phyloP scores from a whole-genome alignment of 129 eudicot species.

The Ambrosia trifida region DNA sequence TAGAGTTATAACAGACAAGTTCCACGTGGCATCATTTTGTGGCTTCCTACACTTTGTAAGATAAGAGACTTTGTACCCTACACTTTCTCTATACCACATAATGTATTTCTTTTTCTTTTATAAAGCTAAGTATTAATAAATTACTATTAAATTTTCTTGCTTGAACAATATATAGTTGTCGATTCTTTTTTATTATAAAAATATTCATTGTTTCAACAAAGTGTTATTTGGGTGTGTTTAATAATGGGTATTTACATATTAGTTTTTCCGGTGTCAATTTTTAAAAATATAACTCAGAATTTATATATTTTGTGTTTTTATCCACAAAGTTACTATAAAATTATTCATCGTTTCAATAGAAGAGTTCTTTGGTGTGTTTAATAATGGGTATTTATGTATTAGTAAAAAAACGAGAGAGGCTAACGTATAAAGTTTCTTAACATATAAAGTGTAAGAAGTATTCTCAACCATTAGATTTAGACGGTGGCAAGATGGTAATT shows the following conservation, averaged over 20 bases:
- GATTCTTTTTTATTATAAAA: background rate
- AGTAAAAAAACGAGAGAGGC: too few relatives aligned
- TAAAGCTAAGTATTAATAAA: background rate
- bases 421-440: too few relatives aligned
- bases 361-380: background rate
- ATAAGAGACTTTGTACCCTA: too few relatives aligned
- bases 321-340: background rate
- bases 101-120: background rate
- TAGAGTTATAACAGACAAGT: too few relatives aligned
- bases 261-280: background rate
- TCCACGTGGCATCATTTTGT: too few relatives aligned
- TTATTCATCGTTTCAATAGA: background rate
- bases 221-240: slow-evolving; percentile 1
- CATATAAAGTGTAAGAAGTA: too few relatives aligned
- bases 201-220: background rate
- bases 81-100: slow-evolving; percentile 10
- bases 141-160: background rate
- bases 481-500: too few relatives aligned
- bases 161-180: slow-evolving; percentile 1
- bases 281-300: background rate
- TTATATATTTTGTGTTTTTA: background rate
- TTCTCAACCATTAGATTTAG: too few relatives aligned
- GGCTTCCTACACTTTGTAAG: too few relatives aligned
- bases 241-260: background rate
- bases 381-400: background rate